Conservation (phyloP, 78 protist genomes). For the Chrysochromulina parva region DNA sequence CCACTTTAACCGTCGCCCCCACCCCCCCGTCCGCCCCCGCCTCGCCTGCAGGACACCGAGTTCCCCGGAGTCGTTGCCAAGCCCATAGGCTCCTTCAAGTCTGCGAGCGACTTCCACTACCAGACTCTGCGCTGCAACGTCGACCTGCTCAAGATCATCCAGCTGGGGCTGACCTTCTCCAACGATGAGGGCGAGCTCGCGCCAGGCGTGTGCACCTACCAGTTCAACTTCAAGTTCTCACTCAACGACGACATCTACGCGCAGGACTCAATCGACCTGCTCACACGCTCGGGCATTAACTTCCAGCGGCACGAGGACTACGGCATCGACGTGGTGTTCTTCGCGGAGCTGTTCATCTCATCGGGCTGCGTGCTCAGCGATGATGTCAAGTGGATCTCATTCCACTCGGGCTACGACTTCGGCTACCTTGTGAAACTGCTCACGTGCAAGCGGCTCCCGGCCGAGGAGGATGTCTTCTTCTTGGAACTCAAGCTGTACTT, state of each 20-base stretch:
- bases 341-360: constrained; percentile 84
- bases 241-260: constrained; percentile 86
- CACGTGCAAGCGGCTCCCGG: constrained; percentile 85
- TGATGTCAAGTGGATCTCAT: constrained; percentile 62
- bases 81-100: constrained; percentile 64
- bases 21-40: background rate
- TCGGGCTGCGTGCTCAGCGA: constrained; percentile 44
- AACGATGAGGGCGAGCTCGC: constrained; percentile 71
- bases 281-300: constrained; percentile 91
- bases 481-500: constrained; percentile 62
- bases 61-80: constrained; percentile 95
- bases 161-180: constrained; percentile 93
- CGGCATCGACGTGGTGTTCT: constrained; percentile 83
- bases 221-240: constrained; percentile 95
- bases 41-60: constrained; percentile 88
- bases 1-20: background rate
- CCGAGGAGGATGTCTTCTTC: background rate
- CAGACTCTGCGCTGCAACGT: constrained; percentile 87
- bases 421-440: constrained; percentile 80
- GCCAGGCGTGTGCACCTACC: constrained; percentile 91
- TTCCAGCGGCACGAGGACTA: constrained; percentile 72
- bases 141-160: constrained; percentile 93
- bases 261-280: constrained; percentile 92
- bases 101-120: constrained; percentile 67
- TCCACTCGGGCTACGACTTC: constrained; percentile 82